These are phyloP conservation scores for Phytophthora fragariae DNA, from an alignment of 352 stramenopile genomes.

Conservation along the genomic window DNA sequence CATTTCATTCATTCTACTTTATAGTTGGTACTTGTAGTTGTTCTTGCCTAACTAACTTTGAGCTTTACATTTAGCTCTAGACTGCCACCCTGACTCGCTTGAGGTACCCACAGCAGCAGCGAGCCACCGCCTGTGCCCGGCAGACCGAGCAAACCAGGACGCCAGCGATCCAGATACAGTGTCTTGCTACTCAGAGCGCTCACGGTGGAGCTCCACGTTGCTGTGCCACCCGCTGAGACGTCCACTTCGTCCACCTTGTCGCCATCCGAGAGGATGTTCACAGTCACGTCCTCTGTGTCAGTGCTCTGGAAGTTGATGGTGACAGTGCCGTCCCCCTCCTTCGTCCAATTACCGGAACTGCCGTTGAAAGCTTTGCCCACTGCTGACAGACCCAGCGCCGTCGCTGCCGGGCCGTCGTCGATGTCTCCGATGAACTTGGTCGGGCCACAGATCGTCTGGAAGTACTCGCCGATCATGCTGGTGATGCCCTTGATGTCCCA, in stretches of 20 bases:
- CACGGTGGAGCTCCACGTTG: constrained; percentile 7
- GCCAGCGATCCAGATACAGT: constrained; percentile 14
- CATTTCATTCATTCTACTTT: too few species aligned
- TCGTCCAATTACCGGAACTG: constrained; percentile 3
- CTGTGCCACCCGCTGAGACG: constrained; percentile 2
- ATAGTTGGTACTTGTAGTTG: too few species aligned
- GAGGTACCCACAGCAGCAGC: constrained; percentile 29
- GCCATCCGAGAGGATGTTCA: constrained; percentile 8
- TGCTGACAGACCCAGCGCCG: constrained; percentile 28
- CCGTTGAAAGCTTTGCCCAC: constrained; percentile 5
- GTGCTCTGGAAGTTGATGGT: constrained; percentile 9
- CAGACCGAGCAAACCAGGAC: constrained; percentile 11
- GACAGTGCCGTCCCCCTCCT: constrained; percentile 6
- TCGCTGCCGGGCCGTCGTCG: constrained; percentile 37
- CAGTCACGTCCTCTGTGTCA: constrained; percentile 13
- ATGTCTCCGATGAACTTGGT: constrained; percentile 50
- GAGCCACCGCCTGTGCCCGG: constrained; percentile 9
- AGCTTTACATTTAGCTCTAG: constrained; percentile 1
- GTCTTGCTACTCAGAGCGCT: background rate
- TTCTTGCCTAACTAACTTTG: constrained; percentile 2
- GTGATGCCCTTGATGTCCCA: constrained; percentile 54
- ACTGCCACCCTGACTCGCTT: constrained; percentile 30
- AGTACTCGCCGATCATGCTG: constrained; percentile 44
- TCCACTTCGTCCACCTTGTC: constrained; percentile 14
- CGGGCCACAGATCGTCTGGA: constrained; percentile 57